Evolutionary conservation across 768 basidiomycete species (phyloP).

Genomic region (Amanita rimosa): DNA sequence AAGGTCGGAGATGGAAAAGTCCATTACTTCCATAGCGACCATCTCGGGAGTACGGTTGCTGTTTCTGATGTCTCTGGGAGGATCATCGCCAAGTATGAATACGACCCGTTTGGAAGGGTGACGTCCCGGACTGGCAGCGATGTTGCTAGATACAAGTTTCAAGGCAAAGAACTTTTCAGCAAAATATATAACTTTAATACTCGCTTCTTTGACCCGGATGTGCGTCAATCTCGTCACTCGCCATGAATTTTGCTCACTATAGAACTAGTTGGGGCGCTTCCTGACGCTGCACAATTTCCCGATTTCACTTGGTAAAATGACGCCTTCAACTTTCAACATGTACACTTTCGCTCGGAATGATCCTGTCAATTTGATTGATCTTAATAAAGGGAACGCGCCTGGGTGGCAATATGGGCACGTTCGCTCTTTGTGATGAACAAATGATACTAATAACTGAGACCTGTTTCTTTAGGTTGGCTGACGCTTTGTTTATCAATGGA

Average conservation of each 20-base stretch:
- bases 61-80: background rate
- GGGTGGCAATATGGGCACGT: conserved; percentile 10
- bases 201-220: background rate
- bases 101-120: background rate
- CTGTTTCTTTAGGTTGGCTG: too few relatives aligned
- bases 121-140: background rate
- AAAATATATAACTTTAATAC: background rate
- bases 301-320: background rate
- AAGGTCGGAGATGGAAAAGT: background rate
- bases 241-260: background rate
- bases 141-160: background rate
- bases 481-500: too few relatives aligned
- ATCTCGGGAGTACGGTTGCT: background rate
- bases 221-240: background rate
- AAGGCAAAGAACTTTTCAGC: background rate
- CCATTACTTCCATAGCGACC: background rate
- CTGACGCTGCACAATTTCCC: background rate
- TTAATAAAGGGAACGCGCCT: conserved; percentile 9
- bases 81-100: background rate
- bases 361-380: conserved; percentile 9
- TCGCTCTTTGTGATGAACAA: background rate
- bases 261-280: background rate
- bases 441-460: background rate
- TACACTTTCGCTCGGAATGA: conserved; percentile 9
- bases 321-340: conserved; percentile 7